Evolutionary conservation across 2,329 filamentous ascomycete genomes (phyloP), one percentile per base, ranked within the genome.

Genomic region (Penicillium sp.): DNA sequence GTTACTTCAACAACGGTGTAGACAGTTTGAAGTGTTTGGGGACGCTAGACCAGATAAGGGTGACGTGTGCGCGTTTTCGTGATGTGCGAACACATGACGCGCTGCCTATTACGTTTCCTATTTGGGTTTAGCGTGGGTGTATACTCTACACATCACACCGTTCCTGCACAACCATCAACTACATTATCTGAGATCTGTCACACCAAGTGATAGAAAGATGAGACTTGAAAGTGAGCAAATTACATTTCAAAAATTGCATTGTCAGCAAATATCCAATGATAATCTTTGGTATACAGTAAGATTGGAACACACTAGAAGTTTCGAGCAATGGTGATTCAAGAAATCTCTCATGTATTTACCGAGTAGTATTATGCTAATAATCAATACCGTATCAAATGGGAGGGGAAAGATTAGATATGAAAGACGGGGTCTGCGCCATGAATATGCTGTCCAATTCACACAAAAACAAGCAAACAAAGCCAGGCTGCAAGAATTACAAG

Each of bases 1-100:
- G 62, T 64, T 65, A 63, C 64, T 65, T 63, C 61, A 58, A 59
- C 59, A 55, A 65, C 61, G 52, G 54, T 53, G 54, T 64, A 58
- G 39, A 23, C 31, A 35, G 50, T 45, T 44, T 43, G 43, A 35
- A 29, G 27, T 45, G 29, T 37, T 45, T 45, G 49, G 60, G 31
- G 52, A 53, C 63, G 53, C 63, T 64, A 65, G 52, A 54, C 59
- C 60, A 50, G 42, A 58, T 56, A 42, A n/a, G 57, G 55, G 25
- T 43, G 29, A 46, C 63, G 63, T 48, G 63, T 62, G 16, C 44
- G 54, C 58, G 63, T 61, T 57, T 9, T 49, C 62, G 60, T 52
- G 58, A 54, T 14, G 35, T 23, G 37, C 39, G 48, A 39, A 39
- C 29, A 37, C 33, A 50, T 14, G 23, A 11, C 62, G 62, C 61